phyloP scores from a whole-genome alignment of 441 rosid species.

The Syzygium malaccense region DNA sequence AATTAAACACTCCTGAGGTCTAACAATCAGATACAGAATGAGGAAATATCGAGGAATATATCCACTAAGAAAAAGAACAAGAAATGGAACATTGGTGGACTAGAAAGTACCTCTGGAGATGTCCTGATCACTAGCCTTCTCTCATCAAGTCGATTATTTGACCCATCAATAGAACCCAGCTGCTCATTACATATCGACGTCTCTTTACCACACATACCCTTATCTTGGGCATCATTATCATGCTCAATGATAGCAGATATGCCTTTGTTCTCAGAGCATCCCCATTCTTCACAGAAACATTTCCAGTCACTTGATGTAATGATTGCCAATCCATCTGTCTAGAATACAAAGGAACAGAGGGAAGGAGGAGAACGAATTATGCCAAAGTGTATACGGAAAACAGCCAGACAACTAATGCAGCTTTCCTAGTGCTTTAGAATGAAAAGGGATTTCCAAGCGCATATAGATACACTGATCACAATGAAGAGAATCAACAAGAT shows the following conservation, averaged over 20 bases:
- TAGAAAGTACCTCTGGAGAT: conserved; percentile 62
- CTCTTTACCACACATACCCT: conserved; percentile 26
- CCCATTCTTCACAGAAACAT: conserved; percentile 97
- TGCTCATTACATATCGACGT: conserved; percentile 34
- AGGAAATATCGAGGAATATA: not conserved
- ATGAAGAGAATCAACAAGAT: not conserved
- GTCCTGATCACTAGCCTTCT: conserved; percentile 51
- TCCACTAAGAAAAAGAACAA: not conserved
- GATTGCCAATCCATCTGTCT: conserved; percentile 90
- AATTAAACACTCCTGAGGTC: not conserved
- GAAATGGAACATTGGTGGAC: not conserved
- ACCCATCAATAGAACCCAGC: conserved; percentile 40
- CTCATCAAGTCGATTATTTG: conserved; percentile 47
- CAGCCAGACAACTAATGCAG: not conserved
- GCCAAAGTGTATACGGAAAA: not conserved
- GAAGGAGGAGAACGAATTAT: not conserved
- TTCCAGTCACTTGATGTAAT: conserved; percentile 89
- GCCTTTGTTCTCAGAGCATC: conserved; percentile 60
- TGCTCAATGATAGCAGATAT: conserved; percentile 67
- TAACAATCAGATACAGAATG: not conserved
- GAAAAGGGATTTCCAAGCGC: not conserved
- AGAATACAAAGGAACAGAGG: conserved; percentile 26
- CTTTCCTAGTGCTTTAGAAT: not conserved
- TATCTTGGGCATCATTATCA: conserved; percentile 18
- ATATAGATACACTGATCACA: not conserved